A percentile compares a stretch with the other conserved stretches of the same genome.
Conservation (phyloP, 805 yeast species). For the Candida methanosorbosa region DNA sequence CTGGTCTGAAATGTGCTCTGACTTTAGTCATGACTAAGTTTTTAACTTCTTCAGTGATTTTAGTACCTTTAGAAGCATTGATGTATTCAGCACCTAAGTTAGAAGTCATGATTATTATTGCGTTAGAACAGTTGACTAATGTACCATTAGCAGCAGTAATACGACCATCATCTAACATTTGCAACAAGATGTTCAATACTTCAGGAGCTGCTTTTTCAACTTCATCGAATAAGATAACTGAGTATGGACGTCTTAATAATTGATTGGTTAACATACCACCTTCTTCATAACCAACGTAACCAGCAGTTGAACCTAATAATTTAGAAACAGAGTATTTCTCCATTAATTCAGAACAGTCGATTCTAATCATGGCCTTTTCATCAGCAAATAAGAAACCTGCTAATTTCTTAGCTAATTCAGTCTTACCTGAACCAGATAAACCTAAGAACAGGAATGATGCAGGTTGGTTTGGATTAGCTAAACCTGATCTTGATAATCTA, state of each 20-base stretch:
- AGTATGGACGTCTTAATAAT: conserved; percentile 83
- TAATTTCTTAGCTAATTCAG: conserved; percentile 92
- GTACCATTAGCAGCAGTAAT: conserved; percentile 93
- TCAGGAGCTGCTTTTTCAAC: conserved; percentile 99
- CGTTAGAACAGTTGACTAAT: conserved; percentile 84
- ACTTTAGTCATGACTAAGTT: conserved; percentile 79
- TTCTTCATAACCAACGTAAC: conserved; percentile 94
- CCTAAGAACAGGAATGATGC: conserved; percentile 94
- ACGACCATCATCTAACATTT: conserved; percentile 93
- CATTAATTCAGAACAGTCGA: conserved; percentile 92
- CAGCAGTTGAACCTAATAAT: conserved; percentile 95
- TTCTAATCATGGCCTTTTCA: conserved; percentile 93
- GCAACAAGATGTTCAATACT: conserved; percentile 84
- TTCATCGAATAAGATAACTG: conserved; percentile 94
- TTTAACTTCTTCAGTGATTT: conserved; percentile 59
- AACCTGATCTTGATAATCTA: conserved; percentile 86
- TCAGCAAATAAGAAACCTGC: conserved; percentile 96
- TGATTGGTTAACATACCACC: conserved; percentile 96
- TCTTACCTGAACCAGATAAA: conserved; percentile 95
- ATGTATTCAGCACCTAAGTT: conserved; percentile 93
- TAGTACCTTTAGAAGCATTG: conserved; percentile 50
- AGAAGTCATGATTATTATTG: conserved; percentile 93
- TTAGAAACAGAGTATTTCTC: conserved; percentile 96
- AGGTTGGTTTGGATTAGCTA: conserved; percentile 94
- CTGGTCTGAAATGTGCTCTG: conserved; percentile 89